Base-by-base conservation (phyloP, 495 filamentous ascomycete genomes). In the Letharia lupina region DNA sequence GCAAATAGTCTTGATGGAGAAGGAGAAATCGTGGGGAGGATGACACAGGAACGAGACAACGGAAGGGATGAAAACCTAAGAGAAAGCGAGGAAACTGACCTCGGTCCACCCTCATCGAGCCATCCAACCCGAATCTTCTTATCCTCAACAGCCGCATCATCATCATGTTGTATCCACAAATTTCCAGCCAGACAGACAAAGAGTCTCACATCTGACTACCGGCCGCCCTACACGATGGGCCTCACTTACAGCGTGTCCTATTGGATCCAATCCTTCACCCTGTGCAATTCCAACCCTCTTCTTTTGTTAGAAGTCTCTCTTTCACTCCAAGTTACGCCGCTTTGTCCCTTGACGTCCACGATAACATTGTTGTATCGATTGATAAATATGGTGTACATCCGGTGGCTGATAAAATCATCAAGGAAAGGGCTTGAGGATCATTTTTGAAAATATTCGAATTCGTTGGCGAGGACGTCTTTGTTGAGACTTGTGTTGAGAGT, bases 321-420 rank as follows among this genome's bases (percentile, higher is more conserved):
- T 73, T 76, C 69, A 61, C 82, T 79, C 86, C 86, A 90, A 28
- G 78, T 74, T 0, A 86, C 82, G 3, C 86, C 86, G 15, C 71
- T 73, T 28, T 28, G 23, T 28, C 0, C 23, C 23, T 28, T 28
- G 23, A 28, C 23, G 23, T 28, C 0, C 23, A 28, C 23, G 23
- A 1, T 28, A 28, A 28, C 23, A 28, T 28, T 1, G 23, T 28
- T 28, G 23, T 28, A 28, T 28, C 23, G 23, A 28, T 28, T 28
- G 23, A 28, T 0, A 28, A 1, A 28, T 28, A 28, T 28, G 23
- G 23, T 28, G 23, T 28, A 28, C 23, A 28, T 28, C 23, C 23
- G 23, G 23, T 28, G 23, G 23, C 23, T 28, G 23, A 28, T 1
- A 0, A 28, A 28, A 28, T 28, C 23, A 28, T 28, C 23, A 28